Base-by-base conservation (phyloP, 139 green algal species). In the Coccomyxa sp. region DNA sequence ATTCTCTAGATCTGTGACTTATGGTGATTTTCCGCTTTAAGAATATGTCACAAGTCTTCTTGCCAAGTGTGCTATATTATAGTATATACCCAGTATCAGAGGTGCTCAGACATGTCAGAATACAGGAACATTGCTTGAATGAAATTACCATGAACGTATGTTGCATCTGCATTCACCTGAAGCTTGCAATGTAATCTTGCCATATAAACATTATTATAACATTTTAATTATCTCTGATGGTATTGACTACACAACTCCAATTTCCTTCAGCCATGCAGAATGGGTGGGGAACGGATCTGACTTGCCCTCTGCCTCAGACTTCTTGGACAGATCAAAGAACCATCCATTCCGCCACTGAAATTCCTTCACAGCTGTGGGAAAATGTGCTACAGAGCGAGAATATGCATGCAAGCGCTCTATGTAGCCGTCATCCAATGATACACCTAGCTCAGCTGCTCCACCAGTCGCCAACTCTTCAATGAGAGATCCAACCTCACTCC, bases 301-400 rank as follows among this genome's bases (percentile, higher is more conserved):
- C 81, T 87, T 82, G 12, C 95, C 94, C 14, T 79, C 86, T 0
- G 80, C 82, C 15, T 92, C 13, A 10, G 92, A 91, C 78, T 84
- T 79, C 74, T 94, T 63, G 32, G 82, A 92, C 25, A 98, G 85
- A 23, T 80, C 81, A 76, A 97, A 94, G 87, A 99, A 99, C 85
- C 88, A 99, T 15, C 97, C 97, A 86, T 99, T 99, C 67, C 97
- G 88, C 97, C 96, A 99, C 28, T 92, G 81, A 87, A 99, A 98
- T 91, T 99, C 97, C 87, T 99, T 99, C 31, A 99, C 90, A 13
- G 97, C 97, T 15, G 95, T 99, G 10, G 97, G 97, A 83, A 98
- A 99, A 85, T 97, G 93, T 11, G 97, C 92, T 17, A 99, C 97
- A n/a, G 87, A 93, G 77, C 93, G 88, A 0, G 93, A 91, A 86